These are phyloP conservation scores for Metschnikowia henanensis DNA, from an alignment of 805 yeast species.

Conservation along the genomic window DNA sequence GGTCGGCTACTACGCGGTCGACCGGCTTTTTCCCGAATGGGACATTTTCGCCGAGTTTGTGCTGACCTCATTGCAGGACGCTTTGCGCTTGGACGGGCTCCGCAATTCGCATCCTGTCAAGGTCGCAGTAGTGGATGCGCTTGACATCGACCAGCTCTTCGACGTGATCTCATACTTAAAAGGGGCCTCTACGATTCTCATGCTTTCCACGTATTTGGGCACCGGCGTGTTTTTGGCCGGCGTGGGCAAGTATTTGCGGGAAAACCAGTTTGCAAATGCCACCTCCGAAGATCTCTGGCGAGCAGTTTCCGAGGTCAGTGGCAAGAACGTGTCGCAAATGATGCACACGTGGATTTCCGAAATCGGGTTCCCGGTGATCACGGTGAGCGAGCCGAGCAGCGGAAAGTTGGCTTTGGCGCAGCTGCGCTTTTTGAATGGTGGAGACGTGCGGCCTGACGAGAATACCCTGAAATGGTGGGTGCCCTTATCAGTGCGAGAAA, in stretches of 20 bases:
- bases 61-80: slow-evolving; percentile 50
- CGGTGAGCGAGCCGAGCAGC: slow-evolving; percentile 40
- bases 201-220: slow-evolving; percentile 74
- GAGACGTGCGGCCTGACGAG: slow-evolving; percentile 59
- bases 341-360: slow-evolving; percentile 74
- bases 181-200: slow-evolving; percentile 76
- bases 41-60: slow-evolving; percentile 62
- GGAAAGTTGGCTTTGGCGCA: slow-evolving; percentile 46
- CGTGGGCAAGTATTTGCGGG: slow-evolving; percentile 65
- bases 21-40: slow-evolving; percentile 78
- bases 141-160: slow-evolving; percentile 78
- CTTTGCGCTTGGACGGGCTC: slow-evolving; percentile 55
- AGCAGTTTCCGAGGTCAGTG: slow-evolving; percentile 61
- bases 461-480: slow-evolving; percentile 60
- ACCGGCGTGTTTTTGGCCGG: slow-evolving; percentile 69
- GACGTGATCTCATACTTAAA: slow-evolving; percentile 80
- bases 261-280: slow-evolving; percentile 67
- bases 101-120: slow-evolving; percentile 77
- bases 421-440: slow-evolving; percentile 61
- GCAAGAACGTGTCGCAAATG: slow-evolving; percentile 54
- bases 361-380: slow-evolving; percentile 71
- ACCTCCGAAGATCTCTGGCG: slow-evolving; percentile 73
- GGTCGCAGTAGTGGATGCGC: slow-evolving; percentile 76
- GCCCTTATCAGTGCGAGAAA: slow-evolving; percentile 38
- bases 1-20: slow-evolving; percentile 73